Evolutionary conservation across 1,139 yeast genomes (phyloP).

Genomic region (Geotrichum restrictum): DNA sequence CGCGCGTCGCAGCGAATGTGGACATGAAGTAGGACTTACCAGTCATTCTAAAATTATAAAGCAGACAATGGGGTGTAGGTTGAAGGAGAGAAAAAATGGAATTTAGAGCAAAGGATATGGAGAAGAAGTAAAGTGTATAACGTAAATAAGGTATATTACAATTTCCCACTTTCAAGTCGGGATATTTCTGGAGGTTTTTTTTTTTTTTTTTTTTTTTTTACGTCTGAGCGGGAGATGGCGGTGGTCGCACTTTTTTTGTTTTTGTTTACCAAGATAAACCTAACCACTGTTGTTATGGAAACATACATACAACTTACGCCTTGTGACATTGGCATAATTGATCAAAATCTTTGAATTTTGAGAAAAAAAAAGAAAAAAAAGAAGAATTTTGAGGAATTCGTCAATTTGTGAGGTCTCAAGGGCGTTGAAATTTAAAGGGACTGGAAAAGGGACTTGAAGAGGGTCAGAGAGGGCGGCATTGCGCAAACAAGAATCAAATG

Average conservation of each 20-base stretch:
- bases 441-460: no score
- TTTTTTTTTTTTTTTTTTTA: no score
- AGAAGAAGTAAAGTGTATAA: background rate
- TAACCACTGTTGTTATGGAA: conserved; percentile 3
- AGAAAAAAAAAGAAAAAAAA: no score
- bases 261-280: background rate
- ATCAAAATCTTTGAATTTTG: no score
- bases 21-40: background rate
- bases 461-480: no score
- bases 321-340: no score
- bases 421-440: no score
- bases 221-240: background rate
- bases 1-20: background rate
- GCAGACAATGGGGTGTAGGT: no score
- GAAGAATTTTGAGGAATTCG: no score
- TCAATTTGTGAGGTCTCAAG: no score
- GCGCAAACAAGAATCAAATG: no score
- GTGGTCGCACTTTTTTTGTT: background rate
- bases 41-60: background rate
- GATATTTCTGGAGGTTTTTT: background rate
- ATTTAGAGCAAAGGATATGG: background rate
- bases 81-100: background rate
- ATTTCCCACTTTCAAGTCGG: background rate
- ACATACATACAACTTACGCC: background rate
- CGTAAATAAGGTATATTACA: background rate